phyloP scores from a whole-genome alignment of 176 grass and related monocot species.

The Oryza nivara region DNA sequence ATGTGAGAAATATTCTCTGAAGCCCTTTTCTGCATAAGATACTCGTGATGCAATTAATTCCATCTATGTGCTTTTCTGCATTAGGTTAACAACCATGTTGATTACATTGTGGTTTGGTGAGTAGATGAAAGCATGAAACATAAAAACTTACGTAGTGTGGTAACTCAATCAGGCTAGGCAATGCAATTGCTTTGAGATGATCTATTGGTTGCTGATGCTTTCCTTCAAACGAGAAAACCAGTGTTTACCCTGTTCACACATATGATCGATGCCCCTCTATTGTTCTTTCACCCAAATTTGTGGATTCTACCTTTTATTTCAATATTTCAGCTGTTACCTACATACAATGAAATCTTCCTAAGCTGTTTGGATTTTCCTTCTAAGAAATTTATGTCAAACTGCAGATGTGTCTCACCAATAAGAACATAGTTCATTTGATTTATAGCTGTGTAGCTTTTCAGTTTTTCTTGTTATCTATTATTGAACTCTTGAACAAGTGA shows the following conservation, averaged over 20 bases:
- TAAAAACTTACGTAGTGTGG: too few species aligned
- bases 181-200: neutral
- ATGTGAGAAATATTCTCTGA: slow-evolving; percentile 37
- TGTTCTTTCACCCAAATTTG: too few species aligned
- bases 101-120: neutral
- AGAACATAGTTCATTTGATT: too few species aligned
- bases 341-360: neutral
- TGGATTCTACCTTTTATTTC: neutral
- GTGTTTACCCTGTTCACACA: too few species aligned
- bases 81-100: neutral
- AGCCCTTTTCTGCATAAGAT: neutral
- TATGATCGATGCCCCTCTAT: too few species aligned
- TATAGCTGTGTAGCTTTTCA: too few species aligned
- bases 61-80: neutral
- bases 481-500: neutral
- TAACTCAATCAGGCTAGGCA: neutral
- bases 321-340: neutral
- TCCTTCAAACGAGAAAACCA: neutral
- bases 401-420: too few species aligned
- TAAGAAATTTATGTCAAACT: too few species aligned
- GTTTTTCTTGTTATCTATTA: too few species aligned
- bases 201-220: neutral
- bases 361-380: neutral
- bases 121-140: neutral
- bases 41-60: neutral